Conservation (phyloP, 306 rosid genomes). For the Castanea crenata region DNA sequence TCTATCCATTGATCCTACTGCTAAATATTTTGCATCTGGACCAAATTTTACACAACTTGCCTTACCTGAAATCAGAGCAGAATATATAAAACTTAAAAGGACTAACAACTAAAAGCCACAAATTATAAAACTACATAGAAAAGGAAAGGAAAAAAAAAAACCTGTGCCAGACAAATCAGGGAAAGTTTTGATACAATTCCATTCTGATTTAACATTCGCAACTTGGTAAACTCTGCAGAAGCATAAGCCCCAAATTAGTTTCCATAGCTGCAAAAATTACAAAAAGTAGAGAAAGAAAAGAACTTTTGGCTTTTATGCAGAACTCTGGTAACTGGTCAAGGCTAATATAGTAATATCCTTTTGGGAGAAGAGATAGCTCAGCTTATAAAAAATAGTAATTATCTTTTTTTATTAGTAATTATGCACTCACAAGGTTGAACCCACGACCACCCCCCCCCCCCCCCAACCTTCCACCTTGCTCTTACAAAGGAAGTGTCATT, state of each 20-base stretch:
- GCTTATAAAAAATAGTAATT: too few species aligned
- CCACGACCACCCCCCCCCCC: too few species aligned
- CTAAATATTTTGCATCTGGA: constrained; percentile 79
- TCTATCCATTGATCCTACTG: constrained; percentile 93
- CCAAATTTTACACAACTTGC: constrained; percentile 78
- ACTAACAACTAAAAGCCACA: not conserved
- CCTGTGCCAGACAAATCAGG: constrained; percentile 99
- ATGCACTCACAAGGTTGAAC: too few species aligned
- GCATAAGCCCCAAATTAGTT: constrained; percentile 29
- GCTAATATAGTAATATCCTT: not conserved
- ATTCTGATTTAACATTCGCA: constrained; percentile 89
- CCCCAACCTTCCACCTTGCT: too few species aligned
- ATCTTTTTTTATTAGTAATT: too few species aligned
- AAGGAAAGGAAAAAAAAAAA: constrained; percentile 2
- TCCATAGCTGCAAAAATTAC: not conserved
- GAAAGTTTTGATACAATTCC: constrained; percentile 87
- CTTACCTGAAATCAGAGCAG: constrained; percentile 55
- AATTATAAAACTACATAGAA: not conserved
- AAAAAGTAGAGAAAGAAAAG: not conserved
- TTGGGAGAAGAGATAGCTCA: too few species aligned
- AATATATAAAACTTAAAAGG: constrained; percentile 2
- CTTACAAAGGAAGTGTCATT: too few species aligned
- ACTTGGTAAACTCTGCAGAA: constrained; percentile 89
- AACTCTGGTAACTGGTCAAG: not conserved
- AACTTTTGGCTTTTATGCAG: not conserved